These are phyloP conservation scores for Trichoderma koningii DNA, from an alignment of 2,329 filamentous ascomycete species.

Conservation along the genomic window DNA sequence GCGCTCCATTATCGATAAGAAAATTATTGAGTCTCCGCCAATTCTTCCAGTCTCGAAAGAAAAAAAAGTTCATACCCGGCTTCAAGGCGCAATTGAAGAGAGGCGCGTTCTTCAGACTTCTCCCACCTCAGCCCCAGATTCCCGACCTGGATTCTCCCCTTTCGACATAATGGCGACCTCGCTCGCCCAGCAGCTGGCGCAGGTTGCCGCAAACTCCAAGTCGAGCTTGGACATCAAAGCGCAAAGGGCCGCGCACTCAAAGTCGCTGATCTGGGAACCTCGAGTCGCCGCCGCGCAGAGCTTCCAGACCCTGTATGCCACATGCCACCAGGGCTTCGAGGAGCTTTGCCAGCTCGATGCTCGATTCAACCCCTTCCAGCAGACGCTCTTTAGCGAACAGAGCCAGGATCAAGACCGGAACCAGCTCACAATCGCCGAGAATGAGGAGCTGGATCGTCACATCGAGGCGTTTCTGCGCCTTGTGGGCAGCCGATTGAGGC, in stretches of 20 bases:
- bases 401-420: slow-evolving; percentile 86
- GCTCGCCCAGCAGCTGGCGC: slow-evolving; percentile 90
- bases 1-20: slow-evolving; percentile 40
- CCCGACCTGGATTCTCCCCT: slow-evolving; percentile 31
- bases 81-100: slow-evolving; percentile 33
- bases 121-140: not conserved
- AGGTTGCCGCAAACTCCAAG: slow-evolving; percentile 86
- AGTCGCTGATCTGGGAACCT: slow-evolving; percentile 91
- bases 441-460: slow-evolving; percentile 74
- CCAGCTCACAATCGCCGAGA: slow-evolving; percentile 79
- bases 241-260: slow-evolving; percentile 86
- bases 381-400: slow-evolving; percentile 88
- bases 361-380: slow-evolving; percentile 73
- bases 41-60: slow-evolving; percentile 29
- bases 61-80: slow-evolving; percentile 39
- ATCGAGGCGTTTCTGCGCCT: slow-evolving; percentile 83
- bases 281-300: slow-evolving; percentile 83
- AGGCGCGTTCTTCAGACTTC: slow-evolving; percentile 31
- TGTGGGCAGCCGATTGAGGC: slow-evolving; percentile 71
- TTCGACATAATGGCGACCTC: slow-evolving; percentile 69
- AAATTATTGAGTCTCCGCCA: slow-evolving; percentile 29
- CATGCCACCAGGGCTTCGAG: slow-evolving; percentile 86
- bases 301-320: slow-evolving; percentile 82
- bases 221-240: slow-evolving; percentile 90
- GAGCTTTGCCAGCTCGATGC: slow-evolving; percentile 86